Evolutionary conservation across 352 stramenopile genomes (phyloP).

Genomic region (Globisporangium cylindrosporum): DNA sequence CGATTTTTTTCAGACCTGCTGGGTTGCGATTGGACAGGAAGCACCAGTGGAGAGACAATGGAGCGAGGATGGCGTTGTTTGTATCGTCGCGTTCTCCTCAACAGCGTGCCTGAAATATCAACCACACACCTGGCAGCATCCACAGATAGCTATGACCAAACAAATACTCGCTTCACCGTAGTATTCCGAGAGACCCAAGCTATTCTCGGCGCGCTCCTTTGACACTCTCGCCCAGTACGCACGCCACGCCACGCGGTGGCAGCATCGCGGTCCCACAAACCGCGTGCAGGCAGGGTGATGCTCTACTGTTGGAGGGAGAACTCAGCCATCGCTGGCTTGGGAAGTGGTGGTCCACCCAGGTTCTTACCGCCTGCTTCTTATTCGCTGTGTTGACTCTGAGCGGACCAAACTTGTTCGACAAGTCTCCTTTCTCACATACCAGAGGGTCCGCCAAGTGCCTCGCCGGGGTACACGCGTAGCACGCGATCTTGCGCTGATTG

Average conservation of each 20-base stretch:
- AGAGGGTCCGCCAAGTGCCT: conserved; percentile 32
- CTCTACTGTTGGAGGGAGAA: conserved; percentile 37
- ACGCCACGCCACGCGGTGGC: conserved; percentile 10
- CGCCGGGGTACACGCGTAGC: conserved; percentile 41
- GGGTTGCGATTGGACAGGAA: too few relatives aligned
- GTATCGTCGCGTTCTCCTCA: neutral
- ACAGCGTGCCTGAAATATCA: too few relatives aligned
- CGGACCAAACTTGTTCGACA: conserved; percentile 46
- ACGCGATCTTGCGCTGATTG: conserved; percentile 22
- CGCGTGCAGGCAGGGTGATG: conserved; percentile 39
- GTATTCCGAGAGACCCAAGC: too few relatives aligned
- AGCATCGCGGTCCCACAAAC: conserved; percentile 35
- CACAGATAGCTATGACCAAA: too few relatives aligned
- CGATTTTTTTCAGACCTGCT: neutral
- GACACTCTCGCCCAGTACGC: neutral
- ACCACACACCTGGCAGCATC: too few relatives aligned
- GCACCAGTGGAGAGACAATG: too few relatives aligned
- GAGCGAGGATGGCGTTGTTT: too few relatives aligned
- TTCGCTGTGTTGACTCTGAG: conserved; percentile 27
- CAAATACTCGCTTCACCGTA: too few relatives aligned
- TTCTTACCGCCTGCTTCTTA: conserved; percentile 1
- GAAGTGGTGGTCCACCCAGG: conserved; percentile 32
- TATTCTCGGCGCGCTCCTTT: neutral
- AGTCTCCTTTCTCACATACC: conserved; percentile 55
- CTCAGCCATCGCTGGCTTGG: conserved; percentile 23